Evolutionary conservation across 169 alveolate species (phyloP).

Genomic region (Eimeria falciformis): DNA sequence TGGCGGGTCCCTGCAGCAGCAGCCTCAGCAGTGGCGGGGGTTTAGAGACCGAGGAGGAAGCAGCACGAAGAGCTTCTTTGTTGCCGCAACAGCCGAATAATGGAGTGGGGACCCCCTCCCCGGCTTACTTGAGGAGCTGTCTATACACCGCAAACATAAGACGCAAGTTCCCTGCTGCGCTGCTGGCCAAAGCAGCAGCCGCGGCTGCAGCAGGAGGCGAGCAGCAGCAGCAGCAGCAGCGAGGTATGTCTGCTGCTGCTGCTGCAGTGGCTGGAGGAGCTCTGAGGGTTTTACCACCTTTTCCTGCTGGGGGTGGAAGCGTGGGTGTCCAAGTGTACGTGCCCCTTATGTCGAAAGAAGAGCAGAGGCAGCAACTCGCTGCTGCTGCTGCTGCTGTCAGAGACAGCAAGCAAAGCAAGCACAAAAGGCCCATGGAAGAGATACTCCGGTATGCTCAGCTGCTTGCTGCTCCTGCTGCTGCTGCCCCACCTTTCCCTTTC

Average conservation of each 20-base stretch:
- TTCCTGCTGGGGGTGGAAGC: conserved; percentile 21
- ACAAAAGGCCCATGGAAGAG: conserved; percentile 8
- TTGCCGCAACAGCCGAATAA: conserved; percentile 1
- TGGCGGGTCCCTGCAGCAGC: conserved; percentile 11
- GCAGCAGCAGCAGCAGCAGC: conserved; percentile 38
- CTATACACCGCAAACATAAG: not conserved
- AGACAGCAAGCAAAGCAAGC: not conserved
- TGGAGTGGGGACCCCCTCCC: not conserved
- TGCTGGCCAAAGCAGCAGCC: conserved; percentile 20
- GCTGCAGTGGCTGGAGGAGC: conserved; percentile 29
- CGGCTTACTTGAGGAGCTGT: conserved; percentile 21
- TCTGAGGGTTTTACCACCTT: not conserved
- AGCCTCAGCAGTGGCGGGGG: not conserved
- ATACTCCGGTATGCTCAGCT: conserved; percentile 5
- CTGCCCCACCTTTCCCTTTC: not conserved
- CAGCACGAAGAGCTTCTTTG: not conserved
- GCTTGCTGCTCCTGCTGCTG: conserved; percentile 5
- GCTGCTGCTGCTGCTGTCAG: conserved; percentile 27
- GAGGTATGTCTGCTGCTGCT: not conserved
- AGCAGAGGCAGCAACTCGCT: conserved; percentile 16
- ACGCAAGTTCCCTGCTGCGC: not conserved
- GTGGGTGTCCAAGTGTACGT: conserved; percentile 37
- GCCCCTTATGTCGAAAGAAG: not conserved
- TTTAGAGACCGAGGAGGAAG: not conserved
- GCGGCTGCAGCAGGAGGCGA: not conserved